Conservation (phyloP, 1,284 basidiomycete genomes). For the Apiotrichum sp. region DNA sequence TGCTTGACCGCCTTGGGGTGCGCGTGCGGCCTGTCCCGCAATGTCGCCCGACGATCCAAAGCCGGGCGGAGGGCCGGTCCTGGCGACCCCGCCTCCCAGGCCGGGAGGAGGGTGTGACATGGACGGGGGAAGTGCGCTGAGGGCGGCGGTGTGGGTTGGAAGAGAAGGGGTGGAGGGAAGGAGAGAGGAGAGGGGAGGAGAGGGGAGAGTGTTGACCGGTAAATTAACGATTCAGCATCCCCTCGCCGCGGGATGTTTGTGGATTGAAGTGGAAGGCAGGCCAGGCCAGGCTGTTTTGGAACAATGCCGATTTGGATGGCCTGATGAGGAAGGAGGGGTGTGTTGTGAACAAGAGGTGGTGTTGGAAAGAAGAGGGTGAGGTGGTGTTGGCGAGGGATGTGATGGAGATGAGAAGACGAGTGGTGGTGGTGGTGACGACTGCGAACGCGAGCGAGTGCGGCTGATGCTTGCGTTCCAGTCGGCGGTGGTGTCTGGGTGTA, state of each 20-base stretch:
- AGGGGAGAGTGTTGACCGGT: neutral
- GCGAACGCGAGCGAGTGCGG: too few species aligned
- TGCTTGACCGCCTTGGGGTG: conserved; percentile 3
- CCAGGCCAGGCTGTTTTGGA: too few species aligned
- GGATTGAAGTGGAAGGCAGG: neutral
- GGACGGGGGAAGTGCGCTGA: conserved; percentile 13
- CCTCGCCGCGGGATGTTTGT: conserved; percentile 6
- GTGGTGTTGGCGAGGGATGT: too few species aligned
- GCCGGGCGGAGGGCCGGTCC: conserved; percentile 44
- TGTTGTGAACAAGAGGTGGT: too few species aligned
- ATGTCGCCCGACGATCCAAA: conserved; percentile 25
- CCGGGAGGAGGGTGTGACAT: conserved; percentile 43
- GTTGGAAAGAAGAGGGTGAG: too few species aligned
- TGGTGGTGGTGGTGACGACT: too few species aligned
- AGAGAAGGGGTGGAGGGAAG: neutral
- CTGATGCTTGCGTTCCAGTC: too few species aligned
- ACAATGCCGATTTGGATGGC: too few species aligned
- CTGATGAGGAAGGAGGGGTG: too few species aligned
- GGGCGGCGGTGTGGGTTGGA: conserved; percentile 1
- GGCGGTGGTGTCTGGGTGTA: too few species aligned
- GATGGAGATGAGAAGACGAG: too few species aligned
- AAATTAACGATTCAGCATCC: conserved; percentile 11
- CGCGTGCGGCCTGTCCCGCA: neutral
- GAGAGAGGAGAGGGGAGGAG: neutral
- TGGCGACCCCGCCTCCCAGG: conserved; percentile 42